Evolutionary conservation across 2,329 filamentous ascomycete genomes (phyloP), one percentile per base, ranked within the genome.

Genomic region (Chalara sp.): DNA sequence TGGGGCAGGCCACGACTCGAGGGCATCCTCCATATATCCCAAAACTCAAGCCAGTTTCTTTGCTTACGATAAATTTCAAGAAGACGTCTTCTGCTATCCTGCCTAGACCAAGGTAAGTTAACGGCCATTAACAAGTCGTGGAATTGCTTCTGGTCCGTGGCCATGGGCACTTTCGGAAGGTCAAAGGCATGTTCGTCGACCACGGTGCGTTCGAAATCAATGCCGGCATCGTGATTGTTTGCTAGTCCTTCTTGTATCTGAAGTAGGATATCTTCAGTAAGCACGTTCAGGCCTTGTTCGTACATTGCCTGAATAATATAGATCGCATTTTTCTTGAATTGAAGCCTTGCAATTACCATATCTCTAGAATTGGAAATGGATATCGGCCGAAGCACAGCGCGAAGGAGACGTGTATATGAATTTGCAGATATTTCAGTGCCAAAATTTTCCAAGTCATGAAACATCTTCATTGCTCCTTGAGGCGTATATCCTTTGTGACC

Each of bases 1-100:
- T 83, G 77, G 1, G 70, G 58, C 6, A 65, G 61, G 39, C 72
- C 66, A 57, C 76, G 74, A 40, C 76, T 70, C 11, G 81, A 67
- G 4, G 79, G 73, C 50, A 74, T 71, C 49, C 75, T 74, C 73
- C 84, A 87, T 7, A 74, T 61, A 21, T 79, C 71, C 81, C 80
- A 86, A 59, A 87, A 80, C 5, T 70, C 68, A 12, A 73, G 63
- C 73, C 80, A 84, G 56, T 81, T 68, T 13, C 63, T 60, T 52
- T 71, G 70, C 21, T 58, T 56, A 5, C 77, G 71, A 55, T 80
- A 76, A 1, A 70, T 67, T 3, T 64, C 57, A 67, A 80, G 67
- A 35, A 81, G 65, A 13, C 65, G 66, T 42, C 68, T 61, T 7
- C 72, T 63, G 45, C 70, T 64, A 4, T 55, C 49, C 30, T 72